phyloP scores from a whole-genome alignment of 2,329 filamentous ascomycete genomes.

The Aureobasidium uvarum region DNA sequence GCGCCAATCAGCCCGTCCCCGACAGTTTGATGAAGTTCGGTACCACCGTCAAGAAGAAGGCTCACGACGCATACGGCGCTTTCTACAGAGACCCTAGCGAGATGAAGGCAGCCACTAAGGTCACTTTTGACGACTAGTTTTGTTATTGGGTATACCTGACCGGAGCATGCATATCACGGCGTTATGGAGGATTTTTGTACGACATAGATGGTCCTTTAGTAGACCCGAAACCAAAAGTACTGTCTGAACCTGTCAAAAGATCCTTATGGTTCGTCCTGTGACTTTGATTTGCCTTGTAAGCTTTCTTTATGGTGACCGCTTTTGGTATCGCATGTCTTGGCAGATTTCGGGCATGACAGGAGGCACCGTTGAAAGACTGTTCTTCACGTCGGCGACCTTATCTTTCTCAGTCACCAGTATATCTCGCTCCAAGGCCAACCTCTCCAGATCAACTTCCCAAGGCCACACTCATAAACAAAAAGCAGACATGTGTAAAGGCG shows the following conservation, averaged over 20 bases:
- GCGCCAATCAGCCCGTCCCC: slow-evolving; percentile 86
- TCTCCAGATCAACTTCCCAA: background rate
- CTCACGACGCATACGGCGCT: slow-evolving; percentile 88
- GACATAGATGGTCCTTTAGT: slow-evolving; percentile 22
- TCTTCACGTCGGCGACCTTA: slow-evolving; percentile 14
- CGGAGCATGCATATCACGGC: slow-evolving; percentile 17
- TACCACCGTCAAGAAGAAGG: slow-evolving; percentile 98
- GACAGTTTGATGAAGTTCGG: slow-evolving; percentile 92
- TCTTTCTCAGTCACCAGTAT: background rate
- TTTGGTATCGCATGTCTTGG: slow-evolving; percentile 1
- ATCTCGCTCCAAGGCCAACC: background rate
- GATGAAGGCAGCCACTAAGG: slow-evolving; percentile 83
- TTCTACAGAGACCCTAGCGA: slow-evolving; percentile 87
- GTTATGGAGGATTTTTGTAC: slow-evolving; percentile 23
- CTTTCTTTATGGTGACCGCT: background rate
- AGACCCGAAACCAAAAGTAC: slow-evolving; percentile 23
- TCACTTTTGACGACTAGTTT: slow-evolving; percentile 68
- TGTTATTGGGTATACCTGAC: slow-evolving; percentile 20
- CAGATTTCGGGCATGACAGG: background rate
- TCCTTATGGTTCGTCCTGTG: background rate
- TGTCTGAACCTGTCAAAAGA: slow-evolving; percentile 1
- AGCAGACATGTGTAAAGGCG: slow-evolving; percentile 64
- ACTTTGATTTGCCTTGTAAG: background rate
- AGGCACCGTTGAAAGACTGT: slow-evolving; percentile 3
- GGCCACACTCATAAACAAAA: background rate